Percentiles rank a stretch among this genome's conserved stretches.
Conservation (phyloP, 1,139 yeast species). For the Nematodospora anomalae region DNA sequence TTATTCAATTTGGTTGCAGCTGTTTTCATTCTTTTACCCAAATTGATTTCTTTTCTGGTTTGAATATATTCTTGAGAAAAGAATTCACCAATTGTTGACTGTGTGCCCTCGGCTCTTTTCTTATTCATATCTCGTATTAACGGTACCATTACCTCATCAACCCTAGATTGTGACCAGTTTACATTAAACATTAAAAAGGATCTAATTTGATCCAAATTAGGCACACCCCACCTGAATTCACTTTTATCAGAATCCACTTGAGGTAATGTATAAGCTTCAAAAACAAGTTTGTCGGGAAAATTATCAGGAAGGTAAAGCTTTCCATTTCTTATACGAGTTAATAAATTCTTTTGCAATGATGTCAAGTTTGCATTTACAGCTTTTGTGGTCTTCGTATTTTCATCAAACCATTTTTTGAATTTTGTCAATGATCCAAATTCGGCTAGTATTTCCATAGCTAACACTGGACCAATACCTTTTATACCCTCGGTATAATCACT, state of each 20-base stretch:
- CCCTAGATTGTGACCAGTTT: constrained; percentile 78
- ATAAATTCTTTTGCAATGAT: constrained; percentile 46
- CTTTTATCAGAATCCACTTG: constrained; percentile 81
- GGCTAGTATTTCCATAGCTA: constrained; percentile 89
- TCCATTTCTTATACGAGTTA: constrained; percentile 55
- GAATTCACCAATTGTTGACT: constrained; percentile 58
- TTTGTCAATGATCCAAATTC: constrained; percentile 58
- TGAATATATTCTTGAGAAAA: constrained; percentile 53
- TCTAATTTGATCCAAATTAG: constrained; percentile 78
- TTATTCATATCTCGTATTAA: constrained; percentile 76
- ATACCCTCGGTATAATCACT: constrained; percentile 94
- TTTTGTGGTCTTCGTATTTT: constrained; percentile 22
- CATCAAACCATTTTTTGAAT: constrained; percentile 44
- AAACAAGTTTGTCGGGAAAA: constrained; percentile 72
- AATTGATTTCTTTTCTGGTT: constrained; percentile 42
- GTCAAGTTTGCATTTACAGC: constrained; percentile 19
- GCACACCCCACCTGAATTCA: constrained; percentile 85
- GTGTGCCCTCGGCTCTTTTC: constrained; percentile 53
- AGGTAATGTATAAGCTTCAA: constrained; percentile 73
- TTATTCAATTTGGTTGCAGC: constrained; percentile 55
- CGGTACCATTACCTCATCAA: constrained; percentile 89
- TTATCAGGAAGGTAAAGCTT: constrained; percentile 61
- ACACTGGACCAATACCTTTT: constrained; percentile 89
- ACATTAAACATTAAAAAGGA: constrained; percentile 65
- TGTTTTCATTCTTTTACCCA: constrained; percentile 59